Conservation (phyloP, 306 rosid species). For the Erythrophleum fordii region DNA sequence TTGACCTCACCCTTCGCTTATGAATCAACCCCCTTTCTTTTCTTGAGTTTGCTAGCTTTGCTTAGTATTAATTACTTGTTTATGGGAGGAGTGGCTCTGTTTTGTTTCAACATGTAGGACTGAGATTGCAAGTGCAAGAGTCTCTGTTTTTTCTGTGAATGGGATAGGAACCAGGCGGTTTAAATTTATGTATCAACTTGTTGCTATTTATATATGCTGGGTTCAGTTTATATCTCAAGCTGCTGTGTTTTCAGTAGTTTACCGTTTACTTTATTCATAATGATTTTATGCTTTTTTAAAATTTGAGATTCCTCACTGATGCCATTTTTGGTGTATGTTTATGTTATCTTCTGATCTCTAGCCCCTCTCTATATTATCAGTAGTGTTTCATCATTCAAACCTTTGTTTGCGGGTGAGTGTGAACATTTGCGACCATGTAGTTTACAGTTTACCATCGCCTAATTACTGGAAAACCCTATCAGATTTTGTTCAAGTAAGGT, state of each 20-base stretch:
- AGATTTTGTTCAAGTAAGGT: not conserved
- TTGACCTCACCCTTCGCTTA: conserved; percentile 52
- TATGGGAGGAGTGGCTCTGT: not conserved
- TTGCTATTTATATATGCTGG: not conserved
- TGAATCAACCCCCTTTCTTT: not conserved
- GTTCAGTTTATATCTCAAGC: conserved; percentile 22
- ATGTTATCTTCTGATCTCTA: not conserved
- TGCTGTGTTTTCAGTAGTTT: not conserved
- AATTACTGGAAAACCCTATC: not conserved
- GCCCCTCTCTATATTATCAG: not conserved
- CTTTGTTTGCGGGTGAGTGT: not conserved
- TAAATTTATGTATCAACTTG: not conserved
- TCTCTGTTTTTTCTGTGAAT: not conserved
- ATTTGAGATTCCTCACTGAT: not conserved
- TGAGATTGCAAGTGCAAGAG: not conserved
- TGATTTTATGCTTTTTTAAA: not conserved
- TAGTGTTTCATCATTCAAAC: not conserved
- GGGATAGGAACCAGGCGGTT: too few relatives aligned
- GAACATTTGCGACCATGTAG: not conserved
- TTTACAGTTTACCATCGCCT: not conserved
- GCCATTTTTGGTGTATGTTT: not conserved
- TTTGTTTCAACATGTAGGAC: not conserved
- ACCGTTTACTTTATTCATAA: not conserved
- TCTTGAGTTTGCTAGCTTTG: too few relatives aligned
- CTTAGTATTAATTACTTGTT: not conserved